A percentile compares a stretch with the other conserved stretches of the same genome.
Evolutionary conservation across 176 grass and related monocot species (phyloP).

Genomic region (Coix lacrymajobi): DNA sequence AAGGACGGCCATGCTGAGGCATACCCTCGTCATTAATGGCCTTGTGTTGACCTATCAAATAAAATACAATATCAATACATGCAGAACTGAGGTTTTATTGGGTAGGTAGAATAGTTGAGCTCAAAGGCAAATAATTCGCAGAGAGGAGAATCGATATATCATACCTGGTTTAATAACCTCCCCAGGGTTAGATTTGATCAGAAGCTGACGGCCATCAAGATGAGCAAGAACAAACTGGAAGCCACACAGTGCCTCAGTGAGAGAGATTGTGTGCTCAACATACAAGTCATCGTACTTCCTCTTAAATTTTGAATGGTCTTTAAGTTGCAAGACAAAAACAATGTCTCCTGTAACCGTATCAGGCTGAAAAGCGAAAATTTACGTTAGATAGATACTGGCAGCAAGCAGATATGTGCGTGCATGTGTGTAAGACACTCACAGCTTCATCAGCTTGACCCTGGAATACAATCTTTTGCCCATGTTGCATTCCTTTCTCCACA

Average conservation of each 20-base stretch:
- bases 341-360: constrained; percentile 91
- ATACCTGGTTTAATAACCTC: constrained; percentile 89
- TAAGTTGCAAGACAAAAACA: constrained; percentile 86
- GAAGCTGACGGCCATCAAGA: constrained; percentile 80
- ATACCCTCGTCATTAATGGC: constrained; percentile 94
- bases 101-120: neutral
- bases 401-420: neutral
- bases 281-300: constrained; percentile 78
- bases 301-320: constrained; percentile 92
- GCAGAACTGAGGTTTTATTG: neutral
- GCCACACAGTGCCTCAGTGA: constrained; percentile 88
- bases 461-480: constrained; percentile 92
- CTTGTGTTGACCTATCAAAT: constrained; percentile 66
- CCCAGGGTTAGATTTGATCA: constrained; percentile 89
- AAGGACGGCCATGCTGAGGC: constrained; percentile 81
- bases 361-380: constrained; percentile 42
- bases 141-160: neutral
- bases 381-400: neutral
- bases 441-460: constrained; percentile 99
- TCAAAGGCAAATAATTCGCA: neutral
- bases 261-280: constrained; percentile 67
- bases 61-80: neutral
- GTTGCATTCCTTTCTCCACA: constrained; percentile 96
- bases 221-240: constrained; percentile 90
- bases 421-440: constrained; percentile 37